Evolutionary conservation across 139 green algal genomes (phyloP).

Genomic region (Ettlia oleoabundans): DNA sequence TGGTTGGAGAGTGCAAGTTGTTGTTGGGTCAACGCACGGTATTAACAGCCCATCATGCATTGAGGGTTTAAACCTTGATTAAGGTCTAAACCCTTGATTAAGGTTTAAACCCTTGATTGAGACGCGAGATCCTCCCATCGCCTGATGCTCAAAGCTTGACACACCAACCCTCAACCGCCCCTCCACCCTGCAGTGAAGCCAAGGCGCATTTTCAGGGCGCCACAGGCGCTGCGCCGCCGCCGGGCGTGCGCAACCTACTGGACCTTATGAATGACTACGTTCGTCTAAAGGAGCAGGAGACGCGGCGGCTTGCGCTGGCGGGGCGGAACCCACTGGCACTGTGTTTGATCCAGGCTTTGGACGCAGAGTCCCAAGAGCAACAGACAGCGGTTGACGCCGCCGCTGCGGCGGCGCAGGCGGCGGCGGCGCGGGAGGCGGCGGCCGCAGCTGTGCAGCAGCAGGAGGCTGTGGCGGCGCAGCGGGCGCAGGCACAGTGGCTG

Average conservation of each 20-base stretch:
- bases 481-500: neutral
- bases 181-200: slow-evolving; percentile 6
- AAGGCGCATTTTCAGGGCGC: neutral
- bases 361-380: neutral
- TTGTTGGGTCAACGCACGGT: too few species aligned
- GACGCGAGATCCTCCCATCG: too few species aligned
- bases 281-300: slow-evolving; percentile 3
- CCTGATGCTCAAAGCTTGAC: neutral
- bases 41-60: too few species aligned
- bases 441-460: neutral
- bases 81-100: too few species aligned
- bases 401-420: neutral
- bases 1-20: too few species aligned
- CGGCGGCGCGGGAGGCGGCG: neutral
- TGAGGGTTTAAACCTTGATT: too few species aligned
- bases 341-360: neutral
- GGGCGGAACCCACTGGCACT: neutral
- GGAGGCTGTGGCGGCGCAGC: neutral
- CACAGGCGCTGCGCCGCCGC: neutral
- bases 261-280: slow-evolving; percentile 26
- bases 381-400: neutral
- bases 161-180: neutral
- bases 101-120: neutral
- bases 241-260: neutral
- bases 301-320: slow-evolving; percentile 5